Percentiles rank a stretch among this genome's conserved stretches.
These are phyloP conservation scores for Chlamydomonas eustigma DNA, from an alignment of 139 green algal species.

Conservation along the genomic window DNA sequence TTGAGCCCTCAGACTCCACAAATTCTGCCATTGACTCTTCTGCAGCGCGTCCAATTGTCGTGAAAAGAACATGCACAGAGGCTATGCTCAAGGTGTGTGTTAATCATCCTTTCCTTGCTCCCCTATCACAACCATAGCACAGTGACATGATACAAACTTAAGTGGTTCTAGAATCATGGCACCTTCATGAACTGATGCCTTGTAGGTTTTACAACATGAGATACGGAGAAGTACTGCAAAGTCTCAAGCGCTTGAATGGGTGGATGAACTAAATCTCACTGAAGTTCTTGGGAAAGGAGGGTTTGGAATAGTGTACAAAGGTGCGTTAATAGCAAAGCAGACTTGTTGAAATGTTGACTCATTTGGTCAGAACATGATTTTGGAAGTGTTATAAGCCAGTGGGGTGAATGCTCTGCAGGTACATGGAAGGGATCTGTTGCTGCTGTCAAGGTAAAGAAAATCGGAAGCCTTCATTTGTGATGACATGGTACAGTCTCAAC, in stretches of 20 bases:
- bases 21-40: slow-evolving; percentile 17
- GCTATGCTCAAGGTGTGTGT: slow-evolving; percentile 55
- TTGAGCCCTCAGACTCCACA: slow-evolving; percentile 2
- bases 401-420: slow-evolving; percentile 13
- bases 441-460: slow-evolving; percentile 47
- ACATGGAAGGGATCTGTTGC: slow-evolving; percentile 53
- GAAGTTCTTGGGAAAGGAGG: slow-evolving; percentile 60
- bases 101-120: too few species aligned
- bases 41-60: slow-evolving; percentile 31
- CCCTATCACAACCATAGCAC: too few species aligned
- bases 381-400: too few species aligned
- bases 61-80: slow-evolving; percentile 56
- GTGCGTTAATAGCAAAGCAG: too few species aligned
- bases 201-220: slow-evolving; percentile 59
- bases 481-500: neutral
- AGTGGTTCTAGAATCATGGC: too few species aligned
- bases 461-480: neutral
- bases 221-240: slow-evolving; percentile 51
- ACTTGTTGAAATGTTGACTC: too few species aligned
- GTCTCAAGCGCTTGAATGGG: slow-evolving; percentile 44
- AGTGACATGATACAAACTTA: too few species aligned
- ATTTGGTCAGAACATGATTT: too few species aligned
- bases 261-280: slow-evolving; percentile 47
- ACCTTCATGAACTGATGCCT: too few species aligned
- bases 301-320: slow-evolving; percentile 63